These are phyloP conservation scores for Rhodofomes roseus DNA, from an alignment of 1,284 basidiomycete genomes.

Conservation along the genomic window DNA sequence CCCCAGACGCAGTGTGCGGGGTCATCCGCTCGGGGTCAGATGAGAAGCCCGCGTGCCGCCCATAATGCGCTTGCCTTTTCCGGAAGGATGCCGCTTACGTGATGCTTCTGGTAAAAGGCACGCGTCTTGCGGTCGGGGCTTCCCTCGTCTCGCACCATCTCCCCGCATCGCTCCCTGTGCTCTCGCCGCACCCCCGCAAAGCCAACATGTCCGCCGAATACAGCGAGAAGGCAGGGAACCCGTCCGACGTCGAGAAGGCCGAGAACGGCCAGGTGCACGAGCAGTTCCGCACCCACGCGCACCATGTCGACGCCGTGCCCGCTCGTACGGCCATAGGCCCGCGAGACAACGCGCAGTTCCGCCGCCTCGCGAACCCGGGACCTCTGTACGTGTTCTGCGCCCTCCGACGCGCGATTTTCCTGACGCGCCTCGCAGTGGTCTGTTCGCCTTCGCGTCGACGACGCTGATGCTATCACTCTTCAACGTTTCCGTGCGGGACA, in stretches of 20 bases:
- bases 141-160: constrained; percentile 1
- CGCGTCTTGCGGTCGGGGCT: not conserved
- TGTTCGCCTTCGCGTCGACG: constrained; percentile 72
- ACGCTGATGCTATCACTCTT: constrained; percentile 70
- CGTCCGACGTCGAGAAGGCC: constrained; percentile 17
- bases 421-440: constrained; percentile 38
- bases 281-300: constrained; percentile 8
- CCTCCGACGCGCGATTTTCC: not conserved
- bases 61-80: not conserved
- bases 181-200: not conserved
- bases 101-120: constrained; percentile 4
- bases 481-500: constrained; percentile 52
- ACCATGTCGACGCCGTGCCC: constrained; percentile 10
- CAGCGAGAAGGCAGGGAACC: not conserved
- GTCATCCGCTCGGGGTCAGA: constrained; percentile 1
- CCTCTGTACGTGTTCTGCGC: constrained; percentile 24
- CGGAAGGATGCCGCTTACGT: not conserved
- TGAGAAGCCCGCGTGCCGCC: not conserved
- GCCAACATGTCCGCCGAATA: not conserved
- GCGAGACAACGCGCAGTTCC: constrained; percentile 5
- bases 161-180: not conserved
- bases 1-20: not conserved
- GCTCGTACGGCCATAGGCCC: constrained; percentile 3
- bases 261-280: constrained; percentile 11
- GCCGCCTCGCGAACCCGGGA: constrained; percentile 23